These are phyloP conservation scores for Colletotrichum musicola DNA, from an alignment of 2,329 filamentous ascomycete species.

Conservation along the genomic window DNA sequence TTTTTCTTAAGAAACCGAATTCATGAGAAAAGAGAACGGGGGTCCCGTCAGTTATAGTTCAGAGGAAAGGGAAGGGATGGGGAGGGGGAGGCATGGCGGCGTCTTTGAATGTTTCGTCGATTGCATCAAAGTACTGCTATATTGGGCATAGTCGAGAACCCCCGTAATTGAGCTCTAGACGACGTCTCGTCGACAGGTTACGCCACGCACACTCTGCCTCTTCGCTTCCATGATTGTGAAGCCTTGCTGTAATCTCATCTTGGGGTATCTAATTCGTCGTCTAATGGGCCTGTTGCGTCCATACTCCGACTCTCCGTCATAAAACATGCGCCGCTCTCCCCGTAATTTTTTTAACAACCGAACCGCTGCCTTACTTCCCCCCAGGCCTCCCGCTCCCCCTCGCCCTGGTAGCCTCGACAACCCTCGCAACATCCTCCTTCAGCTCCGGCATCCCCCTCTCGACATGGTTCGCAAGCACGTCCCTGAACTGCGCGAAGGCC, in stretches of 20 bases:
- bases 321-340: too few relatives aligned
- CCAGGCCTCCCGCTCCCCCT: constrained; percentile 25
- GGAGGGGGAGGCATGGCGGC: not conserved
- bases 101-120: constrained; percentile 31
- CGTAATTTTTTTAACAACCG: too few relatives aligned
- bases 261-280: not conserved
- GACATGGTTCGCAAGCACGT: constrained; percentile 72
- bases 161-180: constrained; percentile 14
- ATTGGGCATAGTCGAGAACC: constrained; percentile 19
- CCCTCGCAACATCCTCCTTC: constrained; percentile 62
- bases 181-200: not conserved
- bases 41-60: not conserved
- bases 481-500: constrained; percentile 72
- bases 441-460: constrained; percentile 70
- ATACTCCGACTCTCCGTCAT: too few relatives aligned
- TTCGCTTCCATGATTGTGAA: too few relatives aligned
- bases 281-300: too few relatives aligned
- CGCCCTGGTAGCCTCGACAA: constrained; percentile 59
- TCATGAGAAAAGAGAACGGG: constrained; percentile 12
- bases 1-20: not conserved
- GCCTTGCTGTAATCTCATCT: too few relatives aligned
- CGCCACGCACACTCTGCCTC: not conserved
- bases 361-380: too few relatives aligned
- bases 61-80: not conserved
- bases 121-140: constrained; percentile 4